Evolutionary conservation across 2,329 filamentous ascomycete species (phyloP), one percentile per base, ranked within the genome.

Genomic region (Mariannaea sp.): DNA sequence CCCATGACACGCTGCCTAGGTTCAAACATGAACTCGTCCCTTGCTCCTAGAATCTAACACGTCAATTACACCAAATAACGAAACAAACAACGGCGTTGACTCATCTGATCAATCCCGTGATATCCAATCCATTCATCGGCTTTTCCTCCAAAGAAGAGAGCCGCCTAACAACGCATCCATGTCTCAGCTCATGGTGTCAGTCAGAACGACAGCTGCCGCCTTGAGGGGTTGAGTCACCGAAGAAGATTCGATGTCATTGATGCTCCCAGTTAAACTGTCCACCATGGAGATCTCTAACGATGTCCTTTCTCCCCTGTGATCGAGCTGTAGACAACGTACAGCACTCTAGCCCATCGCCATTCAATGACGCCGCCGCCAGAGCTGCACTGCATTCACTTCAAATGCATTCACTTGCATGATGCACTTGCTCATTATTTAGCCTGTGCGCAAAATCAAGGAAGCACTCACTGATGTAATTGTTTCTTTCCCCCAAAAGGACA

Each of bases 371-470:
- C 30, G 44, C 49, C 44, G 49, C 36, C 19, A 36, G 33, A 36
- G 39, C 40, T 41, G 45, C 20, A 35, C 38, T 48, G 49, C 46
- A 42, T 54, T 54, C 45, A 41, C 41, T n/a, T 58, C 53, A 56
- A 58, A 53, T 48, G 53, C 49, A 41, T 56, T 55, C 53, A 54
- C 53, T 47, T 50, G 56, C 56, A 54, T 54, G 29, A 57, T 54
- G 49, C 49, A 57, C 30, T 30, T 13, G 22, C n/a, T n/a, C n/a
- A n/a, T n/a, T n/a, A n/a, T n/a, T 19, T 40, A 29, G 46, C 14
- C 27, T 16, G 10, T 19, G 29, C 17, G 9, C 39, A 27, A 41
- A n/a, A n/a, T n/a, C n/a, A n/a, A n/a, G n/a, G n/a, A n/a, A n/a
- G n/a, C n/a, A n/a, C n/a, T n/a, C n/a, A n/a, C n/a, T n/a, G n/a